Evolutionary conservation across 1,139 yeast genomes (phyloP), one percentile per base, ranked within the genome.

Genomic region (Diutina scorzettiae): DNA sequence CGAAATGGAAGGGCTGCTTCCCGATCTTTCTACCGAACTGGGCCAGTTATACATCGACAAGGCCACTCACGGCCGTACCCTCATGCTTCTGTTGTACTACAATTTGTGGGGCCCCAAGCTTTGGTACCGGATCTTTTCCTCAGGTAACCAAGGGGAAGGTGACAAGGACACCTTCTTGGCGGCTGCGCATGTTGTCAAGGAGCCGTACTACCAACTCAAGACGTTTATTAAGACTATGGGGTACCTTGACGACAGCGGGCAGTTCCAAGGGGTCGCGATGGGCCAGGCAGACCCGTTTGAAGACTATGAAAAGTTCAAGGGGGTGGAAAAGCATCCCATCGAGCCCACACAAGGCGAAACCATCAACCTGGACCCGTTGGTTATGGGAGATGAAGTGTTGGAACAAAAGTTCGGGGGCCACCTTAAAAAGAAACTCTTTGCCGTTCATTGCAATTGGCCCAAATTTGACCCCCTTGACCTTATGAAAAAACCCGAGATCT

Each of bases 121-220:
- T 49, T 78, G 76, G 53, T 78, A 78, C 51, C 78, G 82, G 3
- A 55, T 78, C 44, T 58, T 78, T 49, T 71, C 82, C 0, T 84
- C 77, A 56, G 83, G 84, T 5, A 68, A 79, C 12, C 82, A 83
- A 1, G 85, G 84, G 21, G 82, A 78, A 57, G 85, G 85, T 41
- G 85, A 78, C 50, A 78, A 78, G 55, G 85, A 78, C 49, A 76
- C 84, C 0, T 78, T 76, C 48, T 69, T 78, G 23, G 79, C 81
- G 2, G 81, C 84, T 1, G 81, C 83, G 0, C 66, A 64, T 43
- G 78, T 67, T 0, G 51, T 76, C 48, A 51, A 60, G 0, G 33
- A 37, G 19, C 71, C 73, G 2, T 74, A 71, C 58, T 74, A 71
- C 55, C 83, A 76, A 53, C 74, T 62, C 41, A 66, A 34, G 17